A percentile compares a stretch with the other conserved stretches of the same genome.
phyloP scores from a whole-genome alignment of 495 filamentous ascomycete species.

The Mytilinidion resinicola region DNA sequence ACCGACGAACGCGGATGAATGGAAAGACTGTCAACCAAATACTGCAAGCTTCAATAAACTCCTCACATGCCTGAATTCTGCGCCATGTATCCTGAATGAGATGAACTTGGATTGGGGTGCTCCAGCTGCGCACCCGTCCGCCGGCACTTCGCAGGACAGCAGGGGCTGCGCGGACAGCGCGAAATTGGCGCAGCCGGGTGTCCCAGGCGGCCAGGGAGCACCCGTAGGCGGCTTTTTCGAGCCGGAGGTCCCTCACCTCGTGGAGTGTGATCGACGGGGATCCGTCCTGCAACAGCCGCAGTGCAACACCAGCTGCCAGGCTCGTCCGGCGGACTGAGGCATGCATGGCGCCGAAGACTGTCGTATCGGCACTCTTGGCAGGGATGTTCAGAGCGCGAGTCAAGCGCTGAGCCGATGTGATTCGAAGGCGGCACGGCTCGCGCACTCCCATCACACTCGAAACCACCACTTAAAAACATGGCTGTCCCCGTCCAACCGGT shows the following conservation, averaged over 20 bases:
- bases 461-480: slow-evolving; percentile 25
- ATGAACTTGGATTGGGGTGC: slow-evolving; percentile 9
- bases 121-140: neutral
- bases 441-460: neutral
- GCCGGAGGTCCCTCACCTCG: slow-evolving; percentile 16
- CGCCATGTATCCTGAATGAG: slow-evolving; percentile 2
- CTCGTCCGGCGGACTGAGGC: slow-evolving; percentile 7
- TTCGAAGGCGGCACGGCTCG: slow-evolving; percentile 15
- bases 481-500: slow-evolving; percentile 26
- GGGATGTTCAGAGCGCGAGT: neutral
- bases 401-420: neutral
- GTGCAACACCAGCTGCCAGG: slow-evolving; percentile 13
- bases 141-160: too few species aligned
- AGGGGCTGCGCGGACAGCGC: neutral
- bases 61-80: slow-evolving; percentile 12
- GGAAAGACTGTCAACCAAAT: slow-evolving; percentile 8
- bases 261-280: slow-evolving; percentile 4
- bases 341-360: slow-evolving; percentile 15
- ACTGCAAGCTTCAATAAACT: slow-evolving; percentile 21
- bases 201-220: neutral
- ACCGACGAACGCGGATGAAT: slow-evolving; percentile 18
- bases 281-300: slow-evolving; percentile 22
- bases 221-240: slow-evolving; percentile 22
- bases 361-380: neutral
- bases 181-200: slow-evolving; percentile 2